Evolutionary conservation across 2,329 filamentous ascomycete species (phyloP).

Genomic region (Pseudocercospora vitis): DNA sequence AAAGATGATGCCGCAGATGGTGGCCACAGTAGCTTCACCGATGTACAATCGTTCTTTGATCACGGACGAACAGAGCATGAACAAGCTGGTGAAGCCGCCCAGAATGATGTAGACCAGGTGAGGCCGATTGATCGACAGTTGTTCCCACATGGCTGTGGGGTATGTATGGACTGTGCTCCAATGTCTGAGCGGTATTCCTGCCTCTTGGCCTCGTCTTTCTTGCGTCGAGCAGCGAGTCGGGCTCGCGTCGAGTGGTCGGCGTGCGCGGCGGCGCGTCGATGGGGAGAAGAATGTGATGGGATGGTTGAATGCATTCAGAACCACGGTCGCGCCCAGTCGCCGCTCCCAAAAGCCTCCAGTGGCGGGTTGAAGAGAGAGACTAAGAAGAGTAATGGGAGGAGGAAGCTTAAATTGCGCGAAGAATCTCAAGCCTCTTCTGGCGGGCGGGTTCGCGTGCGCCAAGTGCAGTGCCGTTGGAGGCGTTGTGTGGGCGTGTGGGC

Average conservation of each 20-base stretch:
- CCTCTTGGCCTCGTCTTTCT: not conserved
- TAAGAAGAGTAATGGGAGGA: conserved; percentile 1
- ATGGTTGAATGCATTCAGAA: conserved; percentile 24
- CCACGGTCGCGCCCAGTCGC: conserved; percentile 37
- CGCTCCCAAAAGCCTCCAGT: conserved; percentile 32
- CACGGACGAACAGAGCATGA: conserved; percentile 97
- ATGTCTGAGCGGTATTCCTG: not conserved
- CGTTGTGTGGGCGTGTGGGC: conserved; percentile 9
- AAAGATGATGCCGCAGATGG: conserved; percentile 83
- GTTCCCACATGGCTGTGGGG: conserved; percentile 69
- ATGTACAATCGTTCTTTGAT: conserved; percentile 99
- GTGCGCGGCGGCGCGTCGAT: conserved; percentile 19
- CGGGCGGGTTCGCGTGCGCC: conserved; percentile 9
- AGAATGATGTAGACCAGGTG: conserved; percentile 99
- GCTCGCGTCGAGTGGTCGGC: conserved; percentile 23
- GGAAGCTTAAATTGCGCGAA: conserved; percentile 16
- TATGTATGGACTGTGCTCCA: not conserved
- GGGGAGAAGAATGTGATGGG: conserved; percentile 12
- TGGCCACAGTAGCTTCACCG: conserved; percentile 93
- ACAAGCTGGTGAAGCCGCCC: conserved; percentile 93
- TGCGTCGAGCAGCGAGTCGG: conserved; percentile 13
- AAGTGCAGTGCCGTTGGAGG: conserved; percentile 16
- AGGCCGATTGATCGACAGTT: conserved; percentile 83
- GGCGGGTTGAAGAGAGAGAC: conserved; percentile 17
- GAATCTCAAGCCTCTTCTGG: conserved; percentile 17